Evolutionary conservation across 148 eudicot species (phyloP).

Genomic region (Rhododendron vialii): DNA sequence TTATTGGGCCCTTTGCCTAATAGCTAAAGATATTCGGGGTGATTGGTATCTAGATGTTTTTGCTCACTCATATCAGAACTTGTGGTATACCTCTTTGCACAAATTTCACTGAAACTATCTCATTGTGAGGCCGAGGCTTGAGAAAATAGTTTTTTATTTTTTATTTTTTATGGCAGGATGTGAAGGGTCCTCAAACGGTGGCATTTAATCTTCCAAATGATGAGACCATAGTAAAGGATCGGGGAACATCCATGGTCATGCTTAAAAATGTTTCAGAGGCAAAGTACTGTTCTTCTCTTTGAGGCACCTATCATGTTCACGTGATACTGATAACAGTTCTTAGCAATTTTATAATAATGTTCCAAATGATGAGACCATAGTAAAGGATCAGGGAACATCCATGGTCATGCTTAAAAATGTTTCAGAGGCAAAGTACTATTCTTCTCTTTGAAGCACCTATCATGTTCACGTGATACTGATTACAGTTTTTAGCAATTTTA

Average conservation of each 20-base stretch:
- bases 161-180: slow-evolving; percentile 50
- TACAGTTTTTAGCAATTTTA: neutral
- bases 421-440: slow-evolving; percentile 89
- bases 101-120: neutral
- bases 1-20: neutral
- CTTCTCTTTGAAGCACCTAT: slow-evolving; percentile 6
- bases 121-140: neutral
- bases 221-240: slow-evolving; percentile 90
- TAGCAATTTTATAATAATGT: neutral
- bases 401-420: slow-evolving; percentile 99
- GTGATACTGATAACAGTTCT: neutral
- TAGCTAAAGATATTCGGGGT: neutral
- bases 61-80: neutral
- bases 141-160: neutral
- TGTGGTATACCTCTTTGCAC: neutral
- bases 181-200: slow-evolving; percentile 97
- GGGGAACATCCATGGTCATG: slow-evolving; percentile 97
- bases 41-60: neutral
- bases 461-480: neutral
- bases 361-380: slow-evolving; percentile 54
- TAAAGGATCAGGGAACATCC: slow-evolving; percentile 90
- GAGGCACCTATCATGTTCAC: neutral
- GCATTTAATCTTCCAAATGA: slow-evolving; percentile 99
- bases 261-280: slow-evolving; percentile 98
- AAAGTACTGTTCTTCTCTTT: slow-evolving; percentile 49